phyloP scores from a whole-genome alignment of 116 monocot species.

The Papilionanthe hybrid region DNA sequence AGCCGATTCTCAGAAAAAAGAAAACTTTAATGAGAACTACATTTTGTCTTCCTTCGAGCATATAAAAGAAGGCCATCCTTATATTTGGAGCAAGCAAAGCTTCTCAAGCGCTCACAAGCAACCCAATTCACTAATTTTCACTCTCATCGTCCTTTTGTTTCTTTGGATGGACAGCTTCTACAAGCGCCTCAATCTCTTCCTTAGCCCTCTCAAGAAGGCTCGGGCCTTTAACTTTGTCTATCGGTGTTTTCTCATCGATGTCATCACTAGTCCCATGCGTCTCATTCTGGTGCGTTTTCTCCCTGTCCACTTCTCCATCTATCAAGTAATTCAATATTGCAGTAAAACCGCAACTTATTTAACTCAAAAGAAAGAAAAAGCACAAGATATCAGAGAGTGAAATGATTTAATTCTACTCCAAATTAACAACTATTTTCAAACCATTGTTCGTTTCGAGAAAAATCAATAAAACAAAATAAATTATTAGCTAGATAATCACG shows the following conservation, averaged over 20 bases:
- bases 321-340: background rate
- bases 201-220: slow-evolving; percentile 26
- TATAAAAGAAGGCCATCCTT: background rate
- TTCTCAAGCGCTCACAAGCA: background rate
- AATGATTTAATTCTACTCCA: too few species aligned
- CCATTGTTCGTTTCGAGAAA: too few species aligned
- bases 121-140: background rate
- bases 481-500: too few species aligned
- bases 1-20: too few species aligned
- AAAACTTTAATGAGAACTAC: too few species aligned
- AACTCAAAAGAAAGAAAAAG: too few species aligned
- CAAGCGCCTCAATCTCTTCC: slow-evolving; percentile 42
- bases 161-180: slow-evolving; percentile 11
- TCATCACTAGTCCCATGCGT: slow-evolving; percentile 15
- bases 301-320: background rate
- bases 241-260: slow-evolving; percentile 28
- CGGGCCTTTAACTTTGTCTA: slow-evolving; percentile 25
- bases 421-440: too few species aligned
- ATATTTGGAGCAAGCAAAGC: background rate
- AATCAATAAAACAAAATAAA: too few species aligned
- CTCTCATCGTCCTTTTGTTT: background rate
- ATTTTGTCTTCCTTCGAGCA: too few species aligned
- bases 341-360: too few species aligned
- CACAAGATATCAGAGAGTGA: too few species aligned
- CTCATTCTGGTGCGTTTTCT: slow-evolving; percentile 1